A percentile compares a stretch with the other conserved stretches of the same genome.
Evolutionary conservation across 2,329 filamentous ascomycete species (phyloP).

Genomic region (Cladophialophora exuberans): DNA sequence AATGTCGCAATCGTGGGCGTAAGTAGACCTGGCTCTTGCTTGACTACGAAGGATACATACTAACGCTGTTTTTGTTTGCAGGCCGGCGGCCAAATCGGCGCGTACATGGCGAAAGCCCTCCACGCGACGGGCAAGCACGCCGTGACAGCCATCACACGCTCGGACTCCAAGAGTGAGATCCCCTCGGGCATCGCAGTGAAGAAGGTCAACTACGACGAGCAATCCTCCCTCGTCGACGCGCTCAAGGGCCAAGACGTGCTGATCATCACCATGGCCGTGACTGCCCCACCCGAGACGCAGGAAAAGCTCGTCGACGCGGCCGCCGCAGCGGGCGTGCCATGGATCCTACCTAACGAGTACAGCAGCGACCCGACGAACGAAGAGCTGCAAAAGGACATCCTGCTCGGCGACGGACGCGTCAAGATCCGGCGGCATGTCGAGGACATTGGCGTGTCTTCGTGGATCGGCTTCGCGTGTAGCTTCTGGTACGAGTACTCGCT

Average conservation of each 20-base stretch:
- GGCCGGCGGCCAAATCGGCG: constrained; percentile 55
- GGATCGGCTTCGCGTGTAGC: constrained; percentile 50
- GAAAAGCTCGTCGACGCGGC: constrained; percentile 59
- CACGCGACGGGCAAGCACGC: constrained; percentile 54
- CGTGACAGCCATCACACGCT: constrained; percentile 58
- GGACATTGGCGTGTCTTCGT: constrained; percentile 44
- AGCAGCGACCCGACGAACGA: constrained; percentile 39
- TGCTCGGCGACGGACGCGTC: constrained; percentile 38
- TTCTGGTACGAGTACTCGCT: constrained; percentile 62
- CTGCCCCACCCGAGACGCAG: constrained; percentile 51
- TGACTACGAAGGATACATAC: too few relatives aligned
- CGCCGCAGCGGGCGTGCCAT: constrained; percentile 57
- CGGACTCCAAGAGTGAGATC: constrained; percentile 46
- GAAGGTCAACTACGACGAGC: constrained; percentile 51
- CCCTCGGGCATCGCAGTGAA: constrained; percentile 47
- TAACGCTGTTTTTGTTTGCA: constrained; percentile 1
- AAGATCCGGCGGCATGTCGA: constrained; percentile 45
- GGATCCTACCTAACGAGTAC: constrained; percentile 58
- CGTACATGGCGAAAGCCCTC: constrained; percentile 43
- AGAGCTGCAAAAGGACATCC: constrained; percentile 40
- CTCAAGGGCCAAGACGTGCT: constrained; percentile 61
- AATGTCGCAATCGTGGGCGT: constrained; percentile 46
- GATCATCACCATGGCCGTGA: constrained; percentile 57
- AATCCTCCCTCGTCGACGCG: constrained; percentile 51
- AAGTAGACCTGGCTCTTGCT: constrained; percentile 37